Conservation (phyloP, 108 stramenopile species). For the Skeletonema potamos region DNA sequence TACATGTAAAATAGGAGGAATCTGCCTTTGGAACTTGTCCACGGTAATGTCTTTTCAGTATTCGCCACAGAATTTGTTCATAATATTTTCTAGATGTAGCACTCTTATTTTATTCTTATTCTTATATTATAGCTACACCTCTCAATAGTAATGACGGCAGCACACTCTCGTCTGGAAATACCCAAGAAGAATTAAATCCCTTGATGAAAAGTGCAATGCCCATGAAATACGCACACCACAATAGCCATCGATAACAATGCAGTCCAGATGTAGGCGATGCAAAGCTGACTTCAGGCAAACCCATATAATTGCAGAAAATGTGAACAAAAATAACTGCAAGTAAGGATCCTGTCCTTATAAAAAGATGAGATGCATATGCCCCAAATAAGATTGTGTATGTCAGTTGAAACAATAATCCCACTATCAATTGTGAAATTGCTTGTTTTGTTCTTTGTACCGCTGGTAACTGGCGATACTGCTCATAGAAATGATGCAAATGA, state of each 20-base stretch:
- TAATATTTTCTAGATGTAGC: too few relatives aligned
- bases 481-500: conserved; percentile 74
- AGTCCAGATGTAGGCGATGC: conserved; percentile 33
- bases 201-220: conserved; percentile 55
- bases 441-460: conserved; percentile 2
- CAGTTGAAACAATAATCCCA: conserved; percentile 55
- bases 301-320: conserved; percentile 84
- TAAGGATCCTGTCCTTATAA: conserved; percentile 66
- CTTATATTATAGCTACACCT: not conserved
- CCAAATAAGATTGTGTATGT: conserved; percentile 83
- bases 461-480: conserved; percentile 18
- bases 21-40: too few relatives aligned
- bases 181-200: conserved; percentile 34
- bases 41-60: too few relatives aligned
- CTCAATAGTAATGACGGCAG: conserved; percentile 16
- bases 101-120: too few relatives aligned
- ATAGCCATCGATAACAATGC: conserved; percentile 47
- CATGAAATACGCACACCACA: conserved; percentile 45
- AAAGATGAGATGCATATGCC: conserved; percentile 68
- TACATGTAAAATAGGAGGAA: too few relatives aligned
- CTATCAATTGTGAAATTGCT: conserved; percentile 5
- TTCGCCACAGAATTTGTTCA: too few relatives aligned
- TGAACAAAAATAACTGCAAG: conserved; percentile 55
- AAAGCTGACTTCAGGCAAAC: conserved; percentile 70
- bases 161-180: conserved; percentile 22